Conservation (phyloP, 148 eudicot species). For the Camellia granthamiana region DNA sequence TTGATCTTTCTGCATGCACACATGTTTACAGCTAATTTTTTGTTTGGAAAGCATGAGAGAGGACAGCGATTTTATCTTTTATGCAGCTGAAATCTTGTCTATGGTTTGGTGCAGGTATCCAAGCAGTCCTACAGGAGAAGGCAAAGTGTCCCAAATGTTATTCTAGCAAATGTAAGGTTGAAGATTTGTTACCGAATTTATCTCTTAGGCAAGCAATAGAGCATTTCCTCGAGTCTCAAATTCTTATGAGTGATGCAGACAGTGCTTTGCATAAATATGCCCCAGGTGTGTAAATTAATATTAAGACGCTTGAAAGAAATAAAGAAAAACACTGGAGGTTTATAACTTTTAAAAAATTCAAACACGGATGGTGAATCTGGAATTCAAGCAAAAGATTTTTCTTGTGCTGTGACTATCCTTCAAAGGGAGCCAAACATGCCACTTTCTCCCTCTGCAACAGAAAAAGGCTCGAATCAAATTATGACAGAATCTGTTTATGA, state of each 20-base stretch:
- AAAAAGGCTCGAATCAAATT: constrained; percentile 41
- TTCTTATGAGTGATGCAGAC: constrained; percentile 32
- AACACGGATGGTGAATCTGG: constrained; percentile 76
- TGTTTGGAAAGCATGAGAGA: background rate
- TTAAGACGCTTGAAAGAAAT: background rate
- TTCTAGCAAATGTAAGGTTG: constrained; percentile 50
- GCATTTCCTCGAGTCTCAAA: constrained; percentile 51
- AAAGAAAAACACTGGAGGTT: background rate
- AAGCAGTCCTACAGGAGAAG: constrained; percentile 34
- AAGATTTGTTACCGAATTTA: constrained; percentile 62
- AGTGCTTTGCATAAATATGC: constrained; percentile 48
- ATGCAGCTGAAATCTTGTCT: background rate
- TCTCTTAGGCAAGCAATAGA: constrained; percentile 66
- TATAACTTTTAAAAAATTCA: background rate
- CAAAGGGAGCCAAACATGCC: constrained; percentile 32
- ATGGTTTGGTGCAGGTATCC: constrained; percentile 44
- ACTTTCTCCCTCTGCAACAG: constrained; percentile 31
- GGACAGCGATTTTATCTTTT: background rate
- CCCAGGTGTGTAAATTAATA: constrained; percentile 43
- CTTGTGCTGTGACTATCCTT: constrained; percentile 30
- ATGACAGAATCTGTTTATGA: constrained; percentile 23
- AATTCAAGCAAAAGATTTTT: constrained; percentile 49
- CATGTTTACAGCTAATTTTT: background rate
- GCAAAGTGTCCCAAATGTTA: constrained; percentile 65
- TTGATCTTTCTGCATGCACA: background rate